Conservation (phyloP, 2,329 filamentous ascomycete species). For the Zymoseptoria passerinii region DNA sequence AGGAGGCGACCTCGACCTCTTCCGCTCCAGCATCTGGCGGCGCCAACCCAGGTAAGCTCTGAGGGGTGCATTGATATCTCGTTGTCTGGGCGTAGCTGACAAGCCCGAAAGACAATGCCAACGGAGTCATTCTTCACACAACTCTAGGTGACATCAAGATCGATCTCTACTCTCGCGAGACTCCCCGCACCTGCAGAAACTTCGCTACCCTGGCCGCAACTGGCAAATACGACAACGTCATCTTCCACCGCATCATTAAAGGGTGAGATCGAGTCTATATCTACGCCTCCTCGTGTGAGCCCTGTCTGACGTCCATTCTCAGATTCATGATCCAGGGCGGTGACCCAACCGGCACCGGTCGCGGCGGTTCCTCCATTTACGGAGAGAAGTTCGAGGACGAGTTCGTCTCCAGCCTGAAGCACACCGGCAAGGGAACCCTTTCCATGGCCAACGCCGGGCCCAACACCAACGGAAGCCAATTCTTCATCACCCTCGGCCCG, state of each 20-base stretch:
- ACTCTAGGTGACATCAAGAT: slow-evolving; percentile 30
- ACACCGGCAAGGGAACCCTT: slow-evolving; percentile 70
- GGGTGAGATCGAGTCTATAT: slow-evolving; percentile 32
- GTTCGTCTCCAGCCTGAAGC: slow-evolving; percentile 67
- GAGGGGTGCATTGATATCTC: no score
- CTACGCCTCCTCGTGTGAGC: background rate
- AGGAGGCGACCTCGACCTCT: background rate
- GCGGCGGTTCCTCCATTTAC: slow-evolving; percentile 73
- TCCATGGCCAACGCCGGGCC: slow-evolving; percentile 93
- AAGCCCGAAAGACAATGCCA: slow-evolving; percentile 8
- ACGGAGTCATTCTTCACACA: slow-evolving; percentile 27
- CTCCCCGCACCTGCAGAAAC: slow-evolving; percentile 29
- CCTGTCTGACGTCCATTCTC: background rate
- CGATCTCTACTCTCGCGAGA: slow-evolving; percentile 25
- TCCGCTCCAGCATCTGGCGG: slow-evolving; percentile 4
- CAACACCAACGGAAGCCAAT: slow-evolving; percentile 89
- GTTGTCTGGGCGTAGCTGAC: background rate
- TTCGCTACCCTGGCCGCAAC: slow-evolving; percentile 28
- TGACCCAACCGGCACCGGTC: slow-evolving; percentile 28
- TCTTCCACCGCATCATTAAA: slow-evolving; percentile 52
- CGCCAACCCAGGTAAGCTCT: slow-evolving; percentile 3
- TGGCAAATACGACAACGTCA: slow-evolving; percentile 30
- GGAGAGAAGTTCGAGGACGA: slow-evolving; percentile 84
- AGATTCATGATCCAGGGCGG: slow-evolving; percentile 79
- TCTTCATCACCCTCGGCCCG: slow-evolving; percentile 69